These are phyloP conservation scores for Aspergillus panamensis DNA, from an alignment of 495 filamentous ascomycete genomes.

Conservation along the genomic window DNA sequence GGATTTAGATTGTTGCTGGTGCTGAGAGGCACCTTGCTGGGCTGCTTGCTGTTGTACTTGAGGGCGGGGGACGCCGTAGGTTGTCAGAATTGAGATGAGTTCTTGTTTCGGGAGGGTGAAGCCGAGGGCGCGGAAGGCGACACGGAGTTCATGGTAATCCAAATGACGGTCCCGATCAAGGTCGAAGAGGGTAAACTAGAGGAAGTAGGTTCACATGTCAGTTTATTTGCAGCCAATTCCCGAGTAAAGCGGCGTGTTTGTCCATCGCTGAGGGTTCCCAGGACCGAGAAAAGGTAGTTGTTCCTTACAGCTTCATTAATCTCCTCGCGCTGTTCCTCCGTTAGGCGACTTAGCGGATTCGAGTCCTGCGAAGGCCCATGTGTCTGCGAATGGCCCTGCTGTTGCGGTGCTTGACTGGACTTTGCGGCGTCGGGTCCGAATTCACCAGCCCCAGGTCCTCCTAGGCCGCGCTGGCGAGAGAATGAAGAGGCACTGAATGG, in stretches of 20 bases:
- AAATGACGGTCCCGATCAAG: slow-evolving; percentile 92
- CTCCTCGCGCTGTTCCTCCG: slow-evolving; percentile 84
- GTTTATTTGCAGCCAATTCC: too few relatives aligned
- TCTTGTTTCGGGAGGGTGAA: slow-evolving; percentile 86
- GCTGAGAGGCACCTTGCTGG: slow-evolving; percentile 21
- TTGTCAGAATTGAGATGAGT: slow-evolving; percentile 69
- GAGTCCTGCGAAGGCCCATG: slow-evolving; percentile 41
- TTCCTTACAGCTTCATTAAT: slow-evolving; percentile 78
- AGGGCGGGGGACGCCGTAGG: slow-evolving; percentile 61
- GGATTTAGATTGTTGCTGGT: slow-evolving; percentile 27
- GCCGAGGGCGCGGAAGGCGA: slow-evolving; percentile 92
- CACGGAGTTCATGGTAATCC: slow-evolving; percentile 97
- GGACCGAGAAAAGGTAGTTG: not conserved
- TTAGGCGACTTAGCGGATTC: slow-evolving; percentile 54
- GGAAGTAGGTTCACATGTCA: not conserved
- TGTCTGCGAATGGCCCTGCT: slow-evolving; percentile 32
- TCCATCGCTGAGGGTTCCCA: too few relatives aligned
- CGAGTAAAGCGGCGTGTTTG: too few relatives aligned
- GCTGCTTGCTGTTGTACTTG: slow-evolving; percentile 44
- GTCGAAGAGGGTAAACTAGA: slow-evolving; percentile 91
- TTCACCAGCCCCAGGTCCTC: slow-evolving; percentile 26
- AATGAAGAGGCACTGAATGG: slow-evolving; percentile 50
- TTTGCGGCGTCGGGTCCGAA: slow-evolving; percentile 28
- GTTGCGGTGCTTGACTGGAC: slow-evolving; percentile 4
- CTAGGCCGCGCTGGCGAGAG: slow-evolving; percentile 34